Base-by-base conservation (phyloP, 2,329 filamentous ascomycete species). In the Cladosporium cucumerinum region DNA sequence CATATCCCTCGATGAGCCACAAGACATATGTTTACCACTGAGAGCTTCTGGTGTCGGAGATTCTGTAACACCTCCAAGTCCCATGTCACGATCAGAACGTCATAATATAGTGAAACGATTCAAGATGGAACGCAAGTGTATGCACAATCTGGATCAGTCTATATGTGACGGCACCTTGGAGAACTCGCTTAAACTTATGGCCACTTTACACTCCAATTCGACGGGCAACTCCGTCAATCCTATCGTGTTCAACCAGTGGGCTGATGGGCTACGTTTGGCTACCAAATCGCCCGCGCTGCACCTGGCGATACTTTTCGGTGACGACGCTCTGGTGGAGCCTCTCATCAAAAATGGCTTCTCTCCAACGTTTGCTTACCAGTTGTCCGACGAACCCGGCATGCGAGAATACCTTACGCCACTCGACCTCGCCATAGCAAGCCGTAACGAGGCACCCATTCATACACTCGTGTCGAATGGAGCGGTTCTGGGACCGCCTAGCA, bases 71-170 rank as follows among this genome's bases (percentile, higher is more conserved):
- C 7, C 16, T 11, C 2, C 8, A 2, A 25, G 36, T 5, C 34
- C 36, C n/a, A 43, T 58, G 55, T 30, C 55, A 46, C 34, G 36
- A 10, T 58, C 55, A 12, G 55, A 58, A 14, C 55, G 55, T 6
- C 23, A 46, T 7, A 26, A 36, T 18, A 46, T 58, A 25, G 16
- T 58, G 14, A 26, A 23, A 21, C 26, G 55, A 10, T 58, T 58
- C 55, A 39, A 46, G 25, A 46, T 58, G 14, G 55, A 58, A 18
- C 55, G 34, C 11, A 36, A 58, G 21, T 36, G 34, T 16, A 58
- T 58, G 55, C 55, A 58, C 55, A 58, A 58, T n/a, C 34, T 58
- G 21, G 55, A 58, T 11, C 30, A 58, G 23, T 36, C 55, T 3
- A 58, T 58, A 3, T 58, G 55, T 8, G 32, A 39, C 14, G 34